Conservation (phyloP, 805 yeast genomes). For the Debaryomyces prosopidis region DNA sequence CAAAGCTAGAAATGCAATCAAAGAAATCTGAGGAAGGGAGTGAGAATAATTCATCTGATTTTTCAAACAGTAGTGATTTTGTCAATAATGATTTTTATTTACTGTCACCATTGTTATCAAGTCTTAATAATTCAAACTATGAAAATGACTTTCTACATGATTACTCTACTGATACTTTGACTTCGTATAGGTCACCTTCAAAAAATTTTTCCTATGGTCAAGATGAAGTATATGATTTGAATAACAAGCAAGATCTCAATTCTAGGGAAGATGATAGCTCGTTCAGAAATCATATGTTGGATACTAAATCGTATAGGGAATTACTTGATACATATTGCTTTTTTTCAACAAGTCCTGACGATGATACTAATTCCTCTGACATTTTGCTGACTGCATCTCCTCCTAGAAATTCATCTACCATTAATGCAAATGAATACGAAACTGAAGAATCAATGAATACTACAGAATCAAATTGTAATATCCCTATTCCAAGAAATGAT, state of each 20-base stretch:
- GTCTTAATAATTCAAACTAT: slow-evolving; percentile 11
- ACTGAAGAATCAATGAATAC: too few species aligned
- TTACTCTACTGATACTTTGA: neutral
- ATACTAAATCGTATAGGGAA: slow-evolving; percentile 57
- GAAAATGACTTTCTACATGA: slow-evolving; percentile 6
- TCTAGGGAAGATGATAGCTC: neutral
- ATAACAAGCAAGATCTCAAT: neutral
- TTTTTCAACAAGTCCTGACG: slow-evolving; percentile 30
- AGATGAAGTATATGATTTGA: neutral
- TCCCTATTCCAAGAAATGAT: too few species aligned
- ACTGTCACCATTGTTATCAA: slow-evolving; percentile 37
- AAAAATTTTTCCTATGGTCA: neutral
- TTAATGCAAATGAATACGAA: too few species aligned
- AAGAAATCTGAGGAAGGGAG: neutral
- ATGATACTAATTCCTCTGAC: neutral
- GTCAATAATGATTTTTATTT: slow-evolving; percentile 35
- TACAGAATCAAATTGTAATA: too few species aligned
- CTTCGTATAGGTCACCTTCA: neutral
- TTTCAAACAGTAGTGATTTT: slow-evolving; percentile 23
- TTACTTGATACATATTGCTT: slow-evolving; percentile 63
- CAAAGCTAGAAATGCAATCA: slow-evolving; percentile 14
- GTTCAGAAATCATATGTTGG: slow-evolving; percentile 30
- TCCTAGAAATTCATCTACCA: too few species aligned
- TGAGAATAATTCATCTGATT: slow-evolving; percentile 12
- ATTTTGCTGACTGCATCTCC: too few species aligned